Base-by-base conservation (phyloP, 345 rosid genomes). In the Hibiscus syriacus region DNA sequence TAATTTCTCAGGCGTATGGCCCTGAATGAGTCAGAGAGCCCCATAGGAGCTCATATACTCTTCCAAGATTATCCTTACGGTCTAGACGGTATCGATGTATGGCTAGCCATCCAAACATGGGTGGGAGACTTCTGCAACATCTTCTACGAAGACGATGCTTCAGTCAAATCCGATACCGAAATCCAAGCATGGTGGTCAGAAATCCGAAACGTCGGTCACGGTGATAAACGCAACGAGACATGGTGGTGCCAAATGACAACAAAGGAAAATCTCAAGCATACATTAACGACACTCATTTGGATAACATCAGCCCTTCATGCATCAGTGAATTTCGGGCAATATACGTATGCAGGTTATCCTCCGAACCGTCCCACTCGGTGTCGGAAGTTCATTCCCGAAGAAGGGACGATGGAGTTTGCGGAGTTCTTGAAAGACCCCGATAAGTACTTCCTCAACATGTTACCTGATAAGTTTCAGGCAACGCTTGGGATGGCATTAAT, bases 161-260 rank as follows among this genome's bases (percentile, higher is more conserved):
- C 78, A 55, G 75, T 87, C 32, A 57, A 26, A 41, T 68, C 74
- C 7, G 89, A 87, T 48, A 48, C 48, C 43, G 89, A 87, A 79
- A 72, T 87, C 50, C 87, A 83, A 67, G 80, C 76, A 74, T 87
- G 92, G 89, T 87, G 89, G 89, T 64, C 70, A 36, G 92, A 87
- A 66, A 73, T 84, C 27, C 79, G 75, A 32, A 77, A 84, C 11
- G 72, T 76, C 10, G 89, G 92, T 6, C 92, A 87, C 22, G 80
- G 77, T 17, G 87, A 84, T 63, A 81, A 81, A 73, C n/a, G 74
- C 71, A 55, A 74, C 5, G 86, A 79, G 64, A 57, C 62, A 68
- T 77, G 92, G 85, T 85, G 87, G 88, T 64, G 27, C 30, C 67
- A 72, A 54, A 76, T 86, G 82, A 72, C 61, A 68, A 76, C 67